Conservation (phyloP, 2,329 filamentous ascomycete species). For the Leptographium procerum region DNA sequence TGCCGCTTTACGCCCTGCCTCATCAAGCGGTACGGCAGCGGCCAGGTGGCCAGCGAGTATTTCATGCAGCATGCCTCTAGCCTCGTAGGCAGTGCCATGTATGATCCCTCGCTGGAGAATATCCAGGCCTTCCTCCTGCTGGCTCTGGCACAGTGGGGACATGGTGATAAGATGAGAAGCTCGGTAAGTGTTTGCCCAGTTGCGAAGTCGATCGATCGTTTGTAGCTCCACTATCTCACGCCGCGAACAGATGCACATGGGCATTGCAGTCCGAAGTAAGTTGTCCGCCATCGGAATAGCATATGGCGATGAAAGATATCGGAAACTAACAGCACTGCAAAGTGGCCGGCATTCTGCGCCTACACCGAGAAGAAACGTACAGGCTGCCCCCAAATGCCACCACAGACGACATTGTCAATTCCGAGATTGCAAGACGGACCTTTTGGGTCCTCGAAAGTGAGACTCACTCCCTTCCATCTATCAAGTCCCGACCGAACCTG, state of each 20-base stretch:
- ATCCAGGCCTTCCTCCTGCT: constrained; percentile 20
- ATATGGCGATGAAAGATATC: not conserved
- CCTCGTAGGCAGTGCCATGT: constrained; percentile 16
- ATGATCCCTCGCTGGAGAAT: constrained; percentile 15
- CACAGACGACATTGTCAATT: constrained; percentile 19
- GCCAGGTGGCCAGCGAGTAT: constrained; percentile 6
- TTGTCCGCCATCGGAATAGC: not conserved
- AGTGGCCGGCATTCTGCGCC: constrained; percentile 38
- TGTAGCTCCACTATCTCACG: not conserved
- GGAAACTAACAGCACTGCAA: too few relatives aligned
- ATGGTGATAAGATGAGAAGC: constrained; percentile 20
- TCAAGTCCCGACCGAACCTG: not conserved
- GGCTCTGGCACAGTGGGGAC: constrained; percentile 22
- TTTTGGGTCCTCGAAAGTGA: constrained; percentile 23
- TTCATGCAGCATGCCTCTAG: constrained; percentile 14
- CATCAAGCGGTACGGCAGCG: constrained; percentile 13
- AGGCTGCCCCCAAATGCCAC: constrained; percentile 9
- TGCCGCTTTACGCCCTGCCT: constrained; percentile 6
- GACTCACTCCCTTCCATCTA: not conserved
- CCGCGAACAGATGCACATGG: constrained; percentile 7
- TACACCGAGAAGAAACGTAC: constrained; percentile 45
- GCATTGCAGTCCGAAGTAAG: constrained; percentile 9
- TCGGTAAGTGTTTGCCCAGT: constrained; percentile 12
- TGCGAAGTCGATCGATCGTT: not conserved
- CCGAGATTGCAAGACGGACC: constrained; percentile 21